Base-by-base conservation (phyloP, 176 grass and related monocot species). In the Alopecurus myosuroides region DNA sequence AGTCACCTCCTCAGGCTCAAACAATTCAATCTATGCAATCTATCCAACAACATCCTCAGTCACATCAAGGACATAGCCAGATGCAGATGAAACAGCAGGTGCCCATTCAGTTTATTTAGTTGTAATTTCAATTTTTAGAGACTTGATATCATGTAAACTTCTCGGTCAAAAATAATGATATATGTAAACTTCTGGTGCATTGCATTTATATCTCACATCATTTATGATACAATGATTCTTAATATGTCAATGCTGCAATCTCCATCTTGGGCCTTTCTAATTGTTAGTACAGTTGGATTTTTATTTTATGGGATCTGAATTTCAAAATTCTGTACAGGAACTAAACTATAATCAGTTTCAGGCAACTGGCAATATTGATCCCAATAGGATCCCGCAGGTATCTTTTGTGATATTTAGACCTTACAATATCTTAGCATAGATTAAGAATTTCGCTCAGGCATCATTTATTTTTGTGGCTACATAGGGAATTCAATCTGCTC, bases 331-430 rank as follows among this genome's bases (percentile, higher is more conserved):
- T 84, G 81, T 88, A 30, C 82, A 97, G 90, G 97, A 99, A 28
- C 60, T 93, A 69, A 97, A 89, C 75, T 97, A 92, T 88, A 76
- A 85, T 58, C 90, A 92, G 82, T 56, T 94, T 79, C 94, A 96
- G 82, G 57, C 90, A 50, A 35, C 82, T 77, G 90, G 90, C 77
- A 55, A 81, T 85, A 86, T 93, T 77, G 97, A 96, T 85, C 75
- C 92, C 77, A 90, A 56, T 76, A 84, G 84, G 89, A 80, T 91
- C 51, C 97, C 89, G 61, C 91, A 96, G 90, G 97, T 96, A 91
- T 86, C 11, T 81, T 58, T 84, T 81, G 36, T 19, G 71, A 82
- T 81, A 48, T 68, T 31, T 83, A 53, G 26, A 63, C 58, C 48
- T 80, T 36, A 48, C 35, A 29, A 57, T 77, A 34, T 35, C 22